A percentile compares a stretch with the other conserved stretches of the same genome.
Evolutionary conservation across 495 filamentous ascomycete species (phyloP).

Genomic region (Saxophila tyrrhenica): DNA sequence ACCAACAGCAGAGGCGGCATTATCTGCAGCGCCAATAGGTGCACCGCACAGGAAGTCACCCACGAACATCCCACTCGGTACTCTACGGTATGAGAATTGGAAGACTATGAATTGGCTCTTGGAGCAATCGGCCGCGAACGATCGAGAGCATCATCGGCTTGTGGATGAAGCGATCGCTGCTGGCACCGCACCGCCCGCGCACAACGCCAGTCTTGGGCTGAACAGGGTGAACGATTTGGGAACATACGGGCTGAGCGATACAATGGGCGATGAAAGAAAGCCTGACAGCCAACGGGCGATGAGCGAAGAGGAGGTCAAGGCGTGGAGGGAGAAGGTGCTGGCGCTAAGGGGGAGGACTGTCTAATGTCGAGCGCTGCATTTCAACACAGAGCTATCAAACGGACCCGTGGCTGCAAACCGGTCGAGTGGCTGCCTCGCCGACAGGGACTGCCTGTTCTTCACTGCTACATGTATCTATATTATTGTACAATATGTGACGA

Average conservation of each 20-base stretch:
- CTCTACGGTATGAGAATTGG: slow-evolving; percentile 27
- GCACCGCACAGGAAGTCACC: not conserved
- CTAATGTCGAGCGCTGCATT: too few species aligned
- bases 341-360: slow-evolving; percentile 1
- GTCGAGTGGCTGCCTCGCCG: too few species aligned
- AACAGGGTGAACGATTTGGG: not conserved
- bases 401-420: too few species aligned
- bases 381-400: too few species aligned
- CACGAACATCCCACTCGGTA: slow-evolving; percentile 19
- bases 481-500: not conserved
- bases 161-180: slow-evolving; percentile 17
- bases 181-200: slow-evolving; percentile 4
- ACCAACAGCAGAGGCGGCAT: too few species aligned
- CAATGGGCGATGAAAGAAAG: not conserved
- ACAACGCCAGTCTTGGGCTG: not conserved
- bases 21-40: too few species aligned
- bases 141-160: slow-evolving; percentile 3
- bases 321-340: slow-evolving; percentile 2
- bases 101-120: slow-evolving; percentile 25
- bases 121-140: slow-evolving; percentile 11
- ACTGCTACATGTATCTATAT: too few species aligned
- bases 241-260: slow-evolving; percentile 9
- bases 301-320: not conserved
- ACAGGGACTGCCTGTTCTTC: too few species aligned
- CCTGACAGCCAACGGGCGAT: not conserved